Percentiles rank a stretch among this genome's conserved stretches.
Conservation (phyloP, 2,329 filamentous ascomycete genomes). For the Reticulascus tulasneorum region DNA sequence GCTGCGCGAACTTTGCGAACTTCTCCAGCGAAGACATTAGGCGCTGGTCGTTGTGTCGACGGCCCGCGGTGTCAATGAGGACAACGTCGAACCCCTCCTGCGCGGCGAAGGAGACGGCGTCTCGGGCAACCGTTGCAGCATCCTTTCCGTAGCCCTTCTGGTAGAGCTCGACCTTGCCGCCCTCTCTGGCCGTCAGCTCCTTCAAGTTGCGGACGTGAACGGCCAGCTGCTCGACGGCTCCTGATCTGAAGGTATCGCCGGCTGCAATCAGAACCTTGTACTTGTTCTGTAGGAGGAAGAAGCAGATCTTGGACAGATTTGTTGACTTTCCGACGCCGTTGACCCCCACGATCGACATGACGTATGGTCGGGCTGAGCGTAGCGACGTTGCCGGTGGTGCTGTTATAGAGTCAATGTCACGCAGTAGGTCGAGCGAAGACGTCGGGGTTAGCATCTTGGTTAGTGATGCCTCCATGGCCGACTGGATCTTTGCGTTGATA, state of each 20-base stretch:
- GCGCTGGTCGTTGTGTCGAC: slow-evolving; percentile 90
- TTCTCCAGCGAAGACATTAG: slow-evolving; percentile 97
- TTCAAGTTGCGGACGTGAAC: slow-evolving; percentile 93
- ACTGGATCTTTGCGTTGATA: slow-evolving; percentile 76
- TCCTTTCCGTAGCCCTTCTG: slow-evolving; percentile 98
- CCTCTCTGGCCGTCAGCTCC: slow-evolving; percentile 81
- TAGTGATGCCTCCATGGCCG: slow-evolving; percentile 87
- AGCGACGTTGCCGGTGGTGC: slow-evolving; percentile 61
- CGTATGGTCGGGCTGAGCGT: slow-evolving; percentile 73
- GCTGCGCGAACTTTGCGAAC: slow-evolving; percentile 91
- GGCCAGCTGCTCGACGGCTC: slow-evolving; percentile 92
- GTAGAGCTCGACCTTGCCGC: slow-evolving; percentile 82
- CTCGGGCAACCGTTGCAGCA: slow-evolving; percentile 89
- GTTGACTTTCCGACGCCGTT: slow-evolving; percentile 99
- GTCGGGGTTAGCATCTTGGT: slow-evolving; percentile 95
- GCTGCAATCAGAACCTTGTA: slow-evolving; percentile 92
- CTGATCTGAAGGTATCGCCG: slow-evolving; percentile 94
- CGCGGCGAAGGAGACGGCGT: slow-evolving; percentile 78
- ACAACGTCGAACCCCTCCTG: slow-evolving; percentile 84
- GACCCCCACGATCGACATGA: slow-evolving; percentile 96
- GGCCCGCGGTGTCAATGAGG: slow-evolving; percentile 91
- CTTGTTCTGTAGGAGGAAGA: slow-evolving; percentile 95
- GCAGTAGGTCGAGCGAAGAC: slow-evolving; percentile 87
- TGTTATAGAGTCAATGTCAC: slow-evolving; percentile 81
- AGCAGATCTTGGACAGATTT: slow-evolving; percentile 96